phyloP scores from a whole-genome alignment of 164 flowering plant species.

The Stephania japonica region DNA sequence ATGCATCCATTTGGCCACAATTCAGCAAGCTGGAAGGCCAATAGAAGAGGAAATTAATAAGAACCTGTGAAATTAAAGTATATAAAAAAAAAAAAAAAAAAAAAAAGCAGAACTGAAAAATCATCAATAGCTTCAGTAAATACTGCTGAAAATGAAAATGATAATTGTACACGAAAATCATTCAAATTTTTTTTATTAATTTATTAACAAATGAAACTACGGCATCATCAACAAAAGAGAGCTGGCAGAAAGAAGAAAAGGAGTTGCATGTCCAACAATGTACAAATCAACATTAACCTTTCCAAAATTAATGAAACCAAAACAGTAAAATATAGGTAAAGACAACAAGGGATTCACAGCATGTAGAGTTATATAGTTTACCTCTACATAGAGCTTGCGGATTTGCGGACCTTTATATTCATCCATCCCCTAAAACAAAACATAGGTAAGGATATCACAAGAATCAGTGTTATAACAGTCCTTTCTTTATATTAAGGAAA shows the following conservation, averaged over 20 bases:
- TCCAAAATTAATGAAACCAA: too few relatives aligned
- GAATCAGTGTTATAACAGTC: neutral
- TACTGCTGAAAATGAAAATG: neutral
- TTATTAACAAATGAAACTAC: neutral
- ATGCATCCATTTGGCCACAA: slow-evolving; percentile 86
- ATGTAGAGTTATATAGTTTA: slow-evolving; percentile 16
- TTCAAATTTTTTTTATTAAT: too few relatives aligned
- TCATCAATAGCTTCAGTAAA: neutral
- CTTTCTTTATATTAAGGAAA: neutral
- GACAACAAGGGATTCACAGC: neutral
- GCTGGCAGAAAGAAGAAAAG: too few relatives aligned
- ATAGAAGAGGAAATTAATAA: neutral
- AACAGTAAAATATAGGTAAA: too few relatives aligned
- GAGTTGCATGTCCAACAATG: too few relatives aligned
- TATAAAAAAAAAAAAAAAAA: neutral
- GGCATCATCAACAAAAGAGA: neutral
- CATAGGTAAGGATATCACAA: neutral
- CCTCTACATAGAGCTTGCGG: slow-evolving; percentile 89
- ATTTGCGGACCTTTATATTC: slow-evolving; percentile 83
- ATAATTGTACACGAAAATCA: neutral
- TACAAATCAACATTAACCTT: too few relatives aligned
- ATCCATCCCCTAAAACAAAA: slow-evolving; percentile 65
- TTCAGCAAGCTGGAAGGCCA: slow-evolving; percentile 64
- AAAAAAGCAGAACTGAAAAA: neutral
- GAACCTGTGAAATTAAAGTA: neutral